A percentile compares a stretch with the other conserved stretches of the same genome.
phyloP scores from a whole-genome alignment of 495 filamentous ascomycete genomes.

The Cenococcum geophilum region DNA sequence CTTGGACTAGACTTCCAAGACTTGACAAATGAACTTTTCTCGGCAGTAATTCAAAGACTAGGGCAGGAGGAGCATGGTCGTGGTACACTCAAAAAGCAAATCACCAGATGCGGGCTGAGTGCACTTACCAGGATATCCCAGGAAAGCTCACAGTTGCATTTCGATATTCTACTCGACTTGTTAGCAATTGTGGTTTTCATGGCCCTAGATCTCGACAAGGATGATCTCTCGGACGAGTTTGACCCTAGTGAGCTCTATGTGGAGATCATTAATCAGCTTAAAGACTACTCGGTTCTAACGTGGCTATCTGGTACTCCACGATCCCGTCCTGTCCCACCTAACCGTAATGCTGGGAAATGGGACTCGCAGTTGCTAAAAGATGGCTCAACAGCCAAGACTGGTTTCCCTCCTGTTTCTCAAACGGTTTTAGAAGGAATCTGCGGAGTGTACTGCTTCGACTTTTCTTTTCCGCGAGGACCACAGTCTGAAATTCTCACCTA shows the following conservation, averaged over 20 bases:
- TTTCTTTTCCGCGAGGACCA: constrained; percentile 5
- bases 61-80: constrained; percentile 32
- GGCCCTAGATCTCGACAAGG: constrained; percentile 66
- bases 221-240: constrained; percentile 59
- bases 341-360: constrained; percentile 10
- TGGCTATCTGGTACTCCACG: constrained; percentile 58
- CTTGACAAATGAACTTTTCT: constrained; percentile 49
- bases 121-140: constrained; percentile 67
- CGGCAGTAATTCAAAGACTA: constrained; percentile 42
- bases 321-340: constrained; percentile 14
- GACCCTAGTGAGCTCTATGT: constrained; percentile 62
- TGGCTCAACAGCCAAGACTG: background rate
- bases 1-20: constrained; percentile 53
- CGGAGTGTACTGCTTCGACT: constrained; percentile 15
- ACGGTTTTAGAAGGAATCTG: constrained; percentile 29
- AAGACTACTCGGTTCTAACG: constrained; percentile 66
- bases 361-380: constrained; percentile 11
- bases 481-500: constrained; percentile 31
- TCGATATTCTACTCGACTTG: constrained; percentile 69
- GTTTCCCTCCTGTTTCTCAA: constrained; percentile 16
- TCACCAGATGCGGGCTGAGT: constrained; percentile 56
- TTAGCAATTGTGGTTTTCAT: constrained; percentile 77
- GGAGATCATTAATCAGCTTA: constrained; percentile 58
- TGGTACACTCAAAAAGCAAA: constrained; percentile 40
- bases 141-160: constrained; percentile 65